Evolutionary conservation across 495 filamentous ascomycete genomes (phyloP).

Genomic region (Hyphodiscus hymeniophilus): DNA sequence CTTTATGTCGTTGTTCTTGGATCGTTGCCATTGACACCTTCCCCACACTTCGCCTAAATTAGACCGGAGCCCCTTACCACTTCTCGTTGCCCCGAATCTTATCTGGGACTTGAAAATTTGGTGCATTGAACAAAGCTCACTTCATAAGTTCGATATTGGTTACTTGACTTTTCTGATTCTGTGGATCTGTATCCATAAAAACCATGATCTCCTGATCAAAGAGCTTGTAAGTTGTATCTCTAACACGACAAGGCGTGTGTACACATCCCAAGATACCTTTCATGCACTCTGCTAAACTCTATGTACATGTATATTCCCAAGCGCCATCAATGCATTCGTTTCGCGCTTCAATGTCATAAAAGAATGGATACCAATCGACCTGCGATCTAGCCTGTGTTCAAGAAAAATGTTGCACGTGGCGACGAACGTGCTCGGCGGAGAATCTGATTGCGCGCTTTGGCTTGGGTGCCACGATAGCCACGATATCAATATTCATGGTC

Average conservation of each 20-base stretch:
- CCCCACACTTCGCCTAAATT: too few relatives aligned
- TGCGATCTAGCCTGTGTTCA: conserved; percentile 7
- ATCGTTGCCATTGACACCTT: too few relatives aligned
- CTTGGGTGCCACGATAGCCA: conserved; percentile 10
- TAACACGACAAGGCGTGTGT: not conserved
- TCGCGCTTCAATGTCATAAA: conserved; percentile 1
- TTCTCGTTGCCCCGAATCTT: too few relatives aligned
- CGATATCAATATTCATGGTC: conserved; percentile 33
- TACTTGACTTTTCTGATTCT: too few relatives aligned
- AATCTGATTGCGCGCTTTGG: conserved; percentile 17
- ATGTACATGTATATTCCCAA: conserved; percentile 17
- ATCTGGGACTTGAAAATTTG: too few relatives aligned
- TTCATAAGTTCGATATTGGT: too few relatives aligned
- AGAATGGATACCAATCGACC: conserved; percentile 11
- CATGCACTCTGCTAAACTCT: not conserved
- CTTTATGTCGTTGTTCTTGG: too few relatives aligned
- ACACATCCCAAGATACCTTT: not conserved
- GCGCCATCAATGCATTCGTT: conserved; percentile 13
- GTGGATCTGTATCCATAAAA: too few relatives aligned
- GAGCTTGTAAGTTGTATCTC: not conserved
- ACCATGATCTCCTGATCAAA: too few relatives aligned
- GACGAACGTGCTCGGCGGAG: conserved; percentile 20
- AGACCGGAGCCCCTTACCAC: too few relatives aligned
- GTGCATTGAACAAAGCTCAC: too few relatives aligned
- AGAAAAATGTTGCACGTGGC: conserved; percentile 5